These are phyloP conservation scores for Panellus pusillus DNA, from an alignment of 768 basidiomycete genomes.

Conservation along the genomic window DNA sequence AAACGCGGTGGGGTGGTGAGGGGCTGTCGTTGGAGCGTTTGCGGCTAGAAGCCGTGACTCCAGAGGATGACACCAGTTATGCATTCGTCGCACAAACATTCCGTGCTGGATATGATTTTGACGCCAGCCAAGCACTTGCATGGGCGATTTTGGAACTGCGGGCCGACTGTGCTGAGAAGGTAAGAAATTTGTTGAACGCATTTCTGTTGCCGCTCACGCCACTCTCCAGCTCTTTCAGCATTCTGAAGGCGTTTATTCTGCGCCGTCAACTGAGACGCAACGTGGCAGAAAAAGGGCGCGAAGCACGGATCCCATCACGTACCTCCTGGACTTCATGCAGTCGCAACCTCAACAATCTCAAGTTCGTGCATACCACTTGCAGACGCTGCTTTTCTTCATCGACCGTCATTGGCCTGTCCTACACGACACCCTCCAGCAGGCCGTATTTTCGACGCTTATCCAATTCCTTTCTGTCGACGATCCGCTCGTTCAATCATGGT, in stretches of 20 bases:
- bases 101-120: slow-evolving; percentile 73
- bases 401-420: slow-evolving; percentile 73
- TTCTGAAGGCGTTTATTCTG: slow-evolving; percentile 53
- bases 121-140: slow-evolving; percentile 62
- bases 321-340: slow-evolving; percentile 53
- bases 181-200: slow-evolving; percentile 29
- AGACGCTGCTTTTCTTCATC: slow-evolving; percentile 83
- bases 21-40: slow-evolving; percentile 65
- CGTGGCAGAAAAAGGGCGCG: slow-evolving; percentile 50
- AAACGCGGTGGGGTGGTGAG: slow-evolving; percentile 64
- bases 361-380: slow-evolving; percentile 54
- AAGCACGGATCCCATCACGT: slow-evolving; percentile 58
- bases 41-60: slow-evolving; percentile 47
- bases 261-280: slow-evolving; percentile 23
- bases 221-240: slow-evolving; percentile 56
- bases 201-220: slow-evolving; percentile 8
- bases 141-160: slow-evolving; percentile 83
- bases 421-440: slow-evolving; percentile 55
- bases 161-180: slow-evolving; percentile 74
- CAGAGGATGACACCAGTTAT: slow-evolving; percentile 22
- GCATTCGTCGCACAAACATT: slow-evolving; percentile 70
- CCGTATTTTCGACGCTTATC: slow-evolving; percentile 55
- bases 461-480: slow-evolving; percentile 68
- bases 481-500: slow-evolving; percentile 73
- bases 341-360: slow-evolving; percentile 28